phyloP scores from a whole-genome alignment of 352 stramenopile genomes.

The Pythium insidiosum region DNA sequence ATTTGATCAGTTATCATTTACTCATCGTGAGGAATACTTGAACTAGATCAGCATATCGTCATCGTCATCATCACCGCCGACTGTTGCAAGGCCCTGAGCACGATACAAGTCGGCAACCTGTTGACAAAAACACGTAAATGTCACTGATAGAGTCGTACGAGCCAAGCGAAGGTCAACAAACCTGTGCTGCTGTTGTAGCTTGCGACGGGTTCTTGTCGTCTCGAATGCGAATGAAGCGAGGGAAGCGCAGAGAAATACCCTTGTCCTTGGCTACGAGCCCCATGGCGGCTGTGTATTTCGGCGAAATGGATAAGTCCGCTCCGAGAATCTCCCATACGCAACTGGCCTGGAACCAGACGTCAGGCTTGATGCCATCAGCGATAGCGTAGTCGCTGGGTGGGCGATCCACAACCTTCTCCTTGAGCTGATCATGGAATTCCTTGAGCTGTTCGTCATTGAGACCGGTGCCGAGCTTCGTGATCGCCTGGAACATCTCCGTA shows the following conservation, averaged over 20 bases:
- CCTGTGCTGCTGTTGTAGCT: conserved; percentile 94
- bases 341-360: conserved; percentile 95
- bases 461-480: conserved; percentile 98
- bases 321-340: conserved; percentile 98
- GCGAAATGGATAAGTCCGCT: conserved; percentile 97
- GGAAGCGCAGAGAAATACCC: conserved; percentile 98
- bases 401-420: conserved; percentile 72
- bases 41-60: conserved; percentile 80
- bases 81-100: conserved; percentile 64
- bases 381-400: conserved; percentile 91
- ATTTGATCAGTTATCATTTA: too few species aligned
- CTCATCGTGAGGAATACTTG: too few species aligned
- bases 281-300: conserved; percentile 95
- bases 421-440: conserved; percentile 78
- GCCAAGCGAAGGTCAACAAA: too few species aligned
- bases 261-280: conserved; percentile 86
- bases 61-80: conserved; percentile 50
- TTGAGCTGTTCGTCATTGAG: conserved; percentile 98
- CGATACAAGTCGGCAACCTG: conserved; percentile 80
- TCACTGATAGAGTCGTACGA: too few species aligned
- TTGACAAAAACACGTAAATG: conserved; percentile 2
- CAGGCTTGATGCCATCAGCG: conserved; percentile 81
- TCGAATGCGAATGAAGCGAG: conserved; percentile 95
- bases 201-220: conserved; percentile 97
- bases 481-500: conserved; percentile 96